Conservation (phyloP, 2,329 filamentous ascomycete genomes). For the Coleophoma cylindrospora region DNA sequence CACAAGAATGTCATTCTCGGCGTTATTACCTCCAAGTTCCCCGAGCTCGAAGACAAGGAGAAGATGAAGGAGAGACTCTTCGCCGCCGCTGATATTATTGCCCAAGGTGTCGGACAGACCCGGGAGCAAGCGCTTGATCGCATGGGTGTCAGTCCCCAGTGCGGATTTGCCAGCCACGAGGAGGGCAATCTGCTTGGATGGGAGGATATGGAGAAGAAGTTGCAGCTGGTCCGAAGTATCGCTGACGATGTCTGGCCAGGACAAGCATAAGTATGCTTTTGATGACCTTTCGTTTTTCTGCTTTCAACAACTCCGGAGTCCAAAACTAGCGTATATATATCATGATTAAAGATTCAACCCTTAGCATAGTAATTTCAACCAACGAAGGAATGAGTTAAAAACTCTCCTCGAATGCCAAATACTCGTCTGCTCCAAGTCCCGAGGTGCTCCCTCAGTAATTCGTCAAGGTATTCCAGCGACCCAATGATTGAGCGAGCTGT, state of each 20-base stretch:
- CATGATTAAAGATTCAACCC: background rate
- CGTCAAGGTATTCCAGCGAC: no score
- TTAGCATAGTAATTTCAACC: background rate
- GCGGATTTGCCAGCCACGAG: constrained; percentile 66
- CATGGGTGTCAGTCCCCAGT: constrained; percentile 66
- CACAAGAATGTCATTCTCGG: constrained; percentile 64
- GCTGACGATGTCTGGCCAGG: constrained; percentile 66
- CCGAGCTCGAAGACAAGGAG: constrained; percentile 58
- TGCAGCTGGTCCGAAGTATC: constrained; percentile 65
- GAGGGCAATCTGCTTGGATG: constrained; percentile 63
- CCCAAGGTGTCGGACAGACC: constrained; percentile 60
- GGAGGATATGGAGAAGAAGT: constrained; percentile 71
- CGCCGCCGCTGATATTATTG: constrained; percentile 63
- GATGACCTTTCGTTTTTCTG: no score
- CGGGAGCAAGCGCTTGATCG: constrained; percentile 65
- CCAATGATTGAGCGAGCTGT: no score
- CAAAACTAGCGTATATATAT: no score
- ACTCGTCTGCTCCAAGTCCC: no score
- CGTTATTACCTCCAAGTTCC: constrained; percentile 60
- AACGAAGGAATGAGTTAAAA: background rate
- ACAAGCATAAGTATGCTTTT: constrained; percentile 3
- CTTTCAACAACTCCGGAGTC: no score
- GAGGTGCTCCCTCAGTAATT: no score
- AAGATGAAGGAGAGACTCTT: constrained; percentile 56
- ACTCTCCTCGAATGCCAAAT: background rate